Evolutionary conservation across 2,329 filamentous ascomycete species (phyloP).

Genomic region (Penicillium sp.): DNA sequence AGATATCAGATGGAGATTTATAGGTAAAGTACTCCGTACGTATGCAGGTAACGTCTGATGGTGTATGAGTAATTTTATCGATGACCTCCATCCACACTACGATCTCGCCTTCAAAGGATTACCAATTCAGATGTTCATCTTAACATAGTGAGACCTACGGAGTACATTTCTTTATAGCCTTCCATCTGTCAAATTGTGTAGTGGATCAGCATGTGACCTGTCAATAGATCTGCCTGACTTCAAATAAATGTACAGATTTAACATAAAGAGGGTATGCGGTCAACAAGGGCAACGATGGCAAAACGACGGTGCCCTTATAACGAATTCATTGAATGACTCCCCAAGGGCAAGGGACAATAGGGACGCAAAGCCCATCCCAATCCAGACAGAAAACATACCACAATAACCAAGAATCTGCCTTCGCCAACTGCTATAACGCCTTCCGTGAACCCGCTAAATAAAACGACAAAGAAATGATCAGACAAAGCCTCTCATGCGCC

Average conservation of each 20-base stretch:
- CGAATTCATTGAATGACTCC: slow-evolving; percentile 10
- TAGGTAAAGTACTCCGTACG: too few species aligned
- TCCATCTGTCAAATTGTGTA: background rate
- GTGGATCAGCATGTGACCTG: background rate
- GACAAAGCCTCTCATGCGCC: slow-evolving; percentile 1
- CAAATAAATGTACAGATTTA: background rate
- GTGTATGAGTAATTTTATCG: too few species aligned
- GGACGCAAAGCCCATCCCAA: slow-evolving; percentile 1
- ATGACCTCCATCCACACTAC: background rate
- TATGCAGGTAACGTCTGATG: too few species aligned
- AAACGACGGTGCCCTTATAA: slow-evolving; percentile 12
- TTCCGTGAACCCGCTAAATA: slow-evolving; percentile 21
- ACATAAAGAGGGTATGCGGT: slow-evolving; percentile 2
- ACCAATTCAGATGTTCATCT: background rate
- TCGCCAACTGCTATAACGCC: slow-evolving; percentile 19
- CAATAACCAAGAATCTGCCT: slow-evolving; percentile 10
- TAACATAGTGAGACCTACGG: background rate
- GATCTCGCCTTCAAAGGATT: background rate
- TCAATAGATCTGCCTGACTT: background rate
- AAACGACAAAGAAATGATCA: slow-evolving; percentile 15
- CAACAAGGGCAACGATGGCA: background rate
- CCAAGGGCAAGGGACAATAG: background rate
- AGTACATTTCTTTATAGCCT: background rate
- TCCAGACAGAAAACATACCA: background rate
- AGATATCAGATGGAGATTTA: background rate